Percentiles rank a stretch among this genome's conserved stretches.
These are phyloP conservation scores for Metroxylon sagu DNA, from an alignment of 176 grass and related monocot genomes.

Conservation along the genomic window DNA sequence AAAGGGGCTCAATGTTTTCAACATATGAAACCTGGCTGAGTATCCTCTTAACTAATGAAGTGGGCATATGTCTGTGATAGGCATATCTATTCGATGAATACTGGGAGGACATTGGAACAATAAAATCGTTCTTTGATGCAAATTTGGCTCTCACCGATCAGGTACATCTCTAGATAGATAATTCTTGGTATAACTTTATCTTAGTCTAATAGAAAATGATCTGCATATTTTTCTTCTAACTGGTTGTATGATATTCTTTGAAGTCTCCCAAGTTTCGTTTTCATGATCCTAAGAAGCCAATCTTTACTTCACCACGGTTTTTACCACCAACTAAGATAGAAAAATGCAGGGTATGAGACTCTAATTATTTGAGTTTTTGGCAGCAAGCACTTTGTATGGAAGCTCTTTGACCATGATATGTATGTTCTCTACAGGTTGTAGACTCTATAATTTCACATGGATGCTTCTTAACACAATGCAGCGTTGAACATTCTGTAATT, in stretches of 20 bases:
- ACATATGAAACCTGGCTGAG: no score
- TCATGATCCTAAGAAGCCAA: constrained; percentile 67
- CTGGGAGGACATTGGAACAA: constrained; percentile 84
- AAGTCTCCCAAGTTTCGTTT: constrained; percentile 63
- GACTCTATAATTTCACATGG: constrained; percentile 79
- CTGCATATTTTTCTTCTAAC: neutral
- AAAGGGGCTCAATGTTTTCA: no score
- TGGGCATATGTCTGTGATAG: no score
- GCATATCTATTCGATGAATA: constrained; percentile 61
- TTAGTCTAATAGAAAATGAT: no score
- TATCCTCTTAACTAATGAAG: no score
- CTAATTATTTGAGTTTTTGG: constrained; percentile 2
- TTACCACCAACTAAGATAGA: constrained; percentile 72
- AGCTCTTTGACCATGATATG: no score
- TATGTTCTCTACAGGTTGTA: constrained; percentile 33
- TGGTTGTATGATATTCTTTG: constrained; percentile 10
- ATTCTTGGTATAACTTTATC: constrained; percentile 2
- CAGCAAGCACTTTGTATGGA: no score
- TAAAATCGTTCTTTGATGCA: constrained; percentile 81
- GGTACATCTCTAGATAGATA: constrained; percentile 18
- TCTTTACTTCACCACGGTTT: constrained; percentile 62
- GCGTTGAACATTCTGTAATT: constrained; percentile 61
- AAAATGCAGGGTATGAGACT: constrained; percentile 51
- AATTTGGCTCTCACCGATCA: constrained; percentile 74
- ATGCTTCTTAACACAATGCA: constrained; percentile 64